Evolutionary conservation across 306 rosid species (phyloP).

Genomic region (Sechiopsis laciniata): DNA sequence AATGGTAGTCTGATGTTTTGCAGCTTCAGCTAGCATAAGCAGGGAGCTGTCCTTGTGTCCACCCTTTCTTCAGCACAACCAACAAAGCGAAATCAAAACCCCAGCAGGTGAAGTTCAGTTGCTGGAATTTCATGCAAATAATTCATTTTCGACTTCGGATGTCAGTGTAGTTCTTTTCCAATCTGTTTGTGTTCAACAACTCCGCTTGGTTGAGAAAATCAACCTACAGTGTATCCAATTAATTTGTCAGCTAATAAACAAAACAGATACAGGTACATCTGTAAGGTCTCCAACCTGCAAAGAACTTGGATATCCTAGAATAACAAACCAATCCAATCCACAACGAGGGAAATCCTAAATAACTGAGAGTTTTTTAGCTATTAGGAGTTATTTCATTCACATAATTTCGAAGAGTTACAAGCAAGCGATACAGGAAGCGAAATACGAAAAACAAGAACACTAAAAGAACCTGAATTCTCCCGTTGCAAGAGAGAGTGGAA

Average conservation of each 20-base stretch:
- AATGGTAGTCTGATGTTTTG: slow-evolving; percentile 96
- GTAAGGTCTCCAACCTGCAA: no score
- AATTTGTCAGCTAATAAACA: not conserved
- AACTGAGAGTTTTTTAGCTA: no score
- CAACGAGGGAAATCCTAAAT: no score
- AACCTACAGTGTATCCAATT: not conserved
- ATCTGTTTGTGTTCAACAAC: not conserved
- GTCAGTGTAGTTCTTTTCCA: not conserved
- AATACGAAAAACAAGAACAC: no score
- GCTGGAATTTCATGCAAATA: slow-evolving; percentile 17
- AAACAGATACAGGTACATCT: not conserved
- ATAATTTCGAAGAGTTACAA: no score
- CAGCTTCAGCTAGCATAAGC: slow-evolving; percentile 78
- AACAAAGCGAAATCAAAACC: slow-evolving; percentile 19
- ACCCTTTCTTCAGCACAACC: slow-evolving; percentile 39
- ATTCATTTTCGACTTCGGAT: not conserved
- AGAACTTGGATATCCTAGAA: no score
- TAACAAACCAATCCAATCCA: no score
- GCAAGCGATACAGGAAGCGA: no score
- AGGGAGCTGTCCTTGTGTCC: slow-evolving; percentile 74
- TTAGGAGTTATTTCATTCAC: no score
- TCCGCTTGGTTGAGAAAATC: slow-evolving; percentile 5
- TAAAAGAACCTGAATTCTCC: no score
- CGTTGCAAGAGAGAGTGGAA: no score
- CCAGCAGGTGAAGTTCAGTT: slow-evolving; percentile 13